Evolutionary conservation across 495 filamentous ascomycete genomes (phyloP).

Genomic region (Evansstolkia leycettana): DNA sequence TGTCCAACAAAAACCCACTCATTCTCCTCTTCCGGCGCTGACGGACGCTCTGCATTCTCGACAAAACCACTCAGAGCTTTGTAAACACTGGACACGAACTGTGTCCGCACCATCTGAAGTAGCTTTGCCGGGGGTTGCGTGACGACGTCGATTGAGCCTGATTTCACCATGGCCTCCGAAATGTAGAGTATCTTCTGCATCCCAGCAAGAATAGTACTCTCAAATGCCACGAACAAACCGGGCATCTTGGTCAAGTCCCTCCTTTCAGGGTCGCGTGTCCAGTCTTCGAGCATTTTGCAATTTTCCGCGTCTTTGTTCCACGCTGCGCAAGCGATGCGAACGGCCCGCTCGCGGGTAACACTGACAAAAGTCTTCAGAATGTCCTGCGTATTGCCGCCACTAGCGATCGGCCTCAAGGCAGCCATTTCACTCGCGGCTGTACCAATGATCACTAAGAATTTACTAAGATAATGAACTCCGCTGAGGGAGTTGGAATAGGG

Average conservation of each 20-base stretch:
- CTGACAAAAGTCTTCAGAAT: slow-evolving; percentile 59
- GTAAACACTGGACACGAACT: slow-evolving; percentile 85
- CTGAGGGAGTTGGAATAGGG: slow-evolving; percentile 83
- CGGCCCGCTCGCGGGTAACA: slow-evolving; percentile 69
- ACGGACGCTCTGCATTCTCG: slow-evolving; percentile 73
- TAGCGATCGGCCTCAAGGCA: slow-evolving; percentile 48
- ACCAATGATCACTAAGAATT: slow-evolving; percentile 68
- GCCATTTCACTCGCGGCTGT: slow-evolving; percentile 81
- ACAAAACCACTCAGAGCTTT: slow-evolving; percentile 89
- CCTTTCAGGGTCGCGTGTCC: slow-evolving; percentile 67
- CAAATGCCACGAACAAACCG: slow-evolving; percentile 63
- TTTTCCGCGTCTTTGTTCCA: slow-evolving; percentile 86
- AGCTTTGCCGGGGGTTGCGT: slow-evolving; percentile 72
- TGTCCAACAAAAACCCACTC: slow-evolving; percentile 28
- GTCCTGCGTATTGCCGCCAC: slow-evolving; percentile 46
- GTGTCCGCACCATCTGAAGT: slow-evolving; percentile 68
- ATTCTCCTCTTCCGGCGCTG: slow-evolving; percentile 48
- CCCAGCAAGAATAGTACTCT: slow-evolving; percentile 60
- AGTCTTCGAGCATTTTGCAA: slow-evolving; percentile 82
- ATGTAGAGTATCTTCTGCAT: slow-evolving; percentile 95
- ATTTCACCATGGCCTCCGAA: slow-evolving; percentile 62
- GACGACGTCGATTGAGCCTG: slow-evolving; percentile 59
- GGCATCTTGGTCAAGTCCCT: slow-evolving; percentile 87
- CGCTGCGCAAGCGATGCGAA: slow-evolving; percentile 64
- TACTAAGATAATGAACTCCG: slow-evolving; percentile 73